Base-by-base conservation (phyloP, 495 filamentous ascomycete genomes). In the Durotheca rogersii region DNA sequence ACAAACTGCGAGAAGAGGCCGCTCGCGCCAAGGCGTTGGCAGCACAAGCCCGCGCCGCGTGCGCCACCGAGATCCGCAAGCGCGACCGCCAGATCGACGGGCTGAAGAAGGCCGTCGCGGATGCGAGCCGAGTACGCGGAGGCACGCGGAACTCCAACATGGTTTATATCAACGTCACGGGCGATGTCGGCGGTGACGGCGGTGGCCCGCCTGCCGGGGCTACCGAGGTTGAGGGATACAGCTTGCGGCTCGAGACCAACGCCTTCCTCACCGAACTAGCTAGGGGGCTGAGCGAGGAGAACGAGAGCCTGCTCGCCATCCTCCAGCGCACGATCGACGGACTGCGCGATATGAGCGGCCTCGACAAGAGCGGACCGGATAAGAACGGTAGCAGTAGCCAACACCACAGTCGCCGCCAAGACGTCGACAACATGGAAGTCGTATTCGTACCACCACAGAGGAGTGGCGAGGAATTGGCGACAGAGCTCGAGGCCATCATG, bases 11-110 rank as follows among this genome's bases (percentile, higher is more conserved):
- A 51, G 91, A 95, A 19, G 89, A 97, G 62, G 77, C 89, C 35
- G 78, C 79, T 27, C 80, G 87, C 18, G 78, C 89, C 63, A 94
- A 91, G 65, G 79, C 79, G 0, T 78, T 85, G 6, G 77, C 95
- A 0, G 76, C 81, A 27, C 92, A 97, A 64, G 88, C 94, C 9
- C 80, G 90, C 32, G 80, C 84, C 4, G 84, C 92, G 58, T 96
- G 89, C 66, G 88, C 89, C 23, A 96, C 90, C 61, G 93, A 98
- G 59, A 79, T 97, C 9, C 84, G 93, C 47, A 92, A 95, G 61
- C 82, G 92, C 7, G 93, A 98, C 60, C 74, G 89, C 33, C 87
- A 95, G 70, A 83, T 97, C 41, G 84, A 91, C 59, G 82, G 83
- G 42, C 70, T 98, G 58, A 97, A 96, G 72, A 84, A 84, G 47